Evolutionary conservation across 129 eudicot genomes (phyloP), one percentile per base, ranked within the genome.

Genomic region (Lactuca sativa): DNA sequence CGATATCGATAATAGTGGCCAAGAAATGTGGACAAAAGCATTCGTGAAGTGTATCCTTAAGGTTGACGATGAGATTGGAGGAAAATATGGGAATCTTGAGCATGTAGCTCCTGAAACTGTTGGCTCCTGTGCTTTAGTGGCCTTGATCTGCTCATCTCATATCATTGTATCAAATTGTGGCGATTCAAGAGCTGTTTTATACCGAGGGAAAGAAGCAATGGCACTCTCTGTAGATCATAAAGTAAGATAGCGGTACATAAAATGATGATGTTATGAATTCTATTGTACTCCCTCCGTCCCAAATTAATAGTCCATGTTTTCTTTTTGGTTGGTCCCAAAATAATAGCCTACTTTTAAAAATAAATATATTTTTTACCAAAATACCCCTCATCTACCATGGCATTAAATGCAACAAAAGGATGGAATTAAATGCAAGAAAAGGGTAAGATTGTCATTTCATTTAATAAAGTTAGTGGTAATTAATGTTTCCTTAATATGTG

Each of bases 121-220:
- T 16, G 90, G 90, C 33, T 85, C 90, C 49, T 82, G 87, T 69
- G 87, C 90, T 73, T 85, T 77, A 56, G 90, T 85, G 62, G 85
- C 87, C 17, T 33, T 85, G 9, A 72, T 85, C 63, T 85, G 87
- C 64, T 82, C 87, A 6, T 85, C 87, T 0, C 90, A 85, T 75
- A 82, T 85, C 38, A 76, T 85, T 11, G 85, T 82, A 62, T 78
- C 85, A 34, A 85, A 85, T 53, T 78, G 90, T 82, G 90, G 90
- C 25, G 90, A 85, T 69, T 85, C 90, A 6, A 75, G 90, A 59
- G 90, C 82, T 6, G 90, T 85, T 56, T 69, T 85, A 17, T 85
- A 81, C 58, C 80, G 90, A 52, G 90, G 90, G 56, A 85, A 82
- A 73, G 90, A 85, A 76, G 77, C 90, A 64, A 65, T 85, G 80